Base-by-base conservation (phyloP, 192 early-diverging fungal species). In the Coemansia biformis region DNA sequence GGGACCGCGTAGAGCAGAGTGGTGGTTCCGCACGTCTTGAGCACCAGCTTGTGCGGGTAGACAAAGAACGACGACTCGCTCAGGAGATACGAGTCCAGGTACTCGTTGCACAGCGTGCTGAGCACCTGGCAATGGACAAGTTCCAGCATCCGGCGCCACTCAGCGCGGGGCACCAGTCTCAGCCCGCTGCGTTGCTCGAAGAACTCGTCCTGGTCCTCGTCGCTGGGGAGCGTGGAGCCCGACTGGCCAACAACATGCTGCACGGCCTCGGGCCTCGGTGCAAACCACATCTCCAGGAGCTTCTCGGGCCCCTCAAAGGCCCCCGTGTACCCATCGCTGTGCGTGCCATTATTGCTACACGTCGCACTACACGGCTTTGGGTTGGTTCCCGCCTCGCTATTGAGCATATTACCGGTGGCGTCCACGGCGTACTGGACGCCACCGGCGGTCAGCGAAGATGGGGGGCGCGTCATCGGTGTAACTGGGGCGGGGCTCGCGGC, bases 1-100 rank as follows among this genome's bases (percentile, higher is more conserved):
- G 91, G 88, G 41, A 98, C 61, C 26, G 95, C 89, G 52, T 87
- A 78, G 62, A 98, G 66, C 21, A 98, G 74, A 9, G 91, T 94
- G 15, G 95, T 98, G 10, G 95, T 96, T 15, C 95, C 95, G 71
- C 95, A 98, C 11, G 95, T 98, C 78, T 98, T 98, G 48, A 98
- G 75, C 38, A 98, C 89, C 26, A 98, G 51, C 52, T 91, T 88
- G 79, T 96, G 86, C n/a, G 86, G 82, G 63, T 92, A 96, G 14
- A 98, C 90, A 72, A 98, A 98, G 83, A 98, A 88, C 37, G 92
- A 93, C 13, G 91, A 93, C 78, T 98, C 95, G 72, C 90, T 93
- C 47, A 98, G 78, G 38, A 99, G 77, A 70, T 91, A 99, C 9
- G 93, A 90, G 64, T 94, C 91, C 26, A 85, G 69, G 63, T 86